Evolutionary conservation across 2,329 filamentous ascomycete genomes (phyloP).

Genomic region (Tolypocladium sp.): DNA sequence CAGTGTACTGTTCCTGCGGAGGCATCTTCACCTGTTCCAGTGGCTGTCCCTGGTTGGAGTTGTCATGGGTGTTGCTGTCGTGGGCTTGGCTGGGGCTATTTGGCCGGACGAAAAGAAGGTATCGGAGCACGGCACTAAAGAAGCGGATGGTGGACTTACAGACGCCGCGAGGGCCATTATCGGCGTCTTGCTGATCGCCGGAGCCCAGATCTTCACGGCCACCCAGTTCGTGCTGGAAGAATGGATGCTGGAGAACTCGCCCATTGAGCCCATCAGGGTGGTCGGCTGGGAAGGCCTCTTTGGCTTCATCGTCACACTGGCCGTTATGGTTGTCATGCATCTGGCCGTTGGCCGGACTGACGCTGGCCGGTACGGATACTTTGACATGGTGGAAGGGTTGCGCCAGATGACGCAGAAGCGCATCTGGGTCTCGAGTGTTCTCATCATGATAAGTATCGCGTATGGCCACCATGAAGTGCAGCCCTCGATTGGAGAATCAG

Average conservation of each 20-base stretch:
- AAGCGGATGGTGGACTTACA: constrained; percentile 28
- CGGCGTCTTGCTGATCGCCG: constrained; percentile 83
- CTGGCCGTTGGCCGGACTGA: constrained; percentile 65
- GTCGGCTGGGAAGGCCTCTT: constrained; percentile 97
- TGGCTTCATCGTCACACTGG: constrained; percentile 69
- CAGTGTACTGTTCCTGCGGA: constrained; percentile 80
- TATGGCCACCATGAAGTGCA: constrained; percentile 27
- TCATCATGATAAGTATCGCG: constrained; percentile 98
- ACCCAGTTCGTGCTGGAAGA: constrained; percentile 95
- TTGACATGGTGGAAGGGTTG: constrained; percentile 82
- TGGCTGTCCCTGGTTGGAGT: constrained; percentile 86
- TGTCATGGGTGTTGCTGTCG: constrained; percentile 77
- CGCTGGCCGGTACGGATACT: constrained; percentile 70
- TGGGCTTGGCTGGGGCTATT: constrained; percentile 81
- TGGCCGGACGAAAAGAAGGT: constrained; percentile 56
- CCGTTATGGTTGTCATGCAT: constrained; percentile 76
- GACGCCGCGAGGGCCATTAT: constrained; percentile 51
- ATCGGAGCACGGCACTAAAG: constrained; percentile 19
- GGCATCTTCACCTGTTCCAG: constrained; percentile 76
- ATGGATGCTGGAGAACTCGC: constrained; percentile 64
- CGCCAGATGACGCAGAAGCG: constrained; percentile 62
- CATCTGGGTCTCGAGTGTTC: constrained; percentile 67
- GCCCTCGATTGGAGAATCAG: neutral
- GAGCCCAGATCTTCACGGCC: constrained; percentile 92
- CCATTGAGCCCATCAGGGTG: constrained; percentile 72